Conservation (phyloP, 2,329 filamentous ascomycete genomes). For the Aspergillus uvarum region DNA sequence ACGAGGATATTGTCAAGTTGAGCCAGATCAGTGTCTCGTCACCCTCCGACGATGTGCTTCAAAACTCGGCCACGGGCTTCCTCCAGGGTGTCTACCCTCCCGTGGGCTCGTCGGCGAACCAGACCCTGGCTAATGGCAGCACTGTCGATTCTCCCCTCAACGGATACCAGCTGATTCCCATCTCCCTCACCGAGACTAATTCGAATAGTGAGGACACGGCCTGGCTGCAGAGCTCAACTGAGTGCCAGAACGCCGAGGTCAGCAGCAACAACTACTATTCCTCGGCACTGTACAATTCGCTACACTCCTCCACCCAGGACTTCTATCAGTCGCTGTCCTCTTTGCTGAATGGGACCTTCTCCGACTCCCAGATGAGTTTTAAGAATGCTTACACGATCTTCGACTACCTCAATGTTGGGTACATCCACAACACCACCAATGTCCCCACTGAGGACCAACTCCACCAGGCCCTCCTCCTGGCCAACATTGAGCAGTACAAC, state of each 20-base stretch:
- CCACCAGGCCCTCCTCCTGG: constrained; percentile 67
- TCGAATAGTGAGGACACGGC: constrained; percentile 58
- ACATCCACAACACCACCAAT: constrained; percentile 59
- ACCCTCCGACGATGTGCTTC: constrained; percentile 73
- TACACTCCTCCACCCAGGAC: constrained; percentile 50
- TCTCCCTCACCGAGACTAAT: constrained; percentile 62
- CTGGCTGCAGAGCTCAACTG: constrained; percentile 60
- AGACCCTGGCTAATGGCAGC: constrained; percentile 70
- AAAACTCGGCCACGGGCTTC: constrained; percentile 77
- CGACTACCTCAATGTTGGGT: constrained; percentile 63
- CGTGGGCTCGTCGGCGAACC: constrained; percentile 55
- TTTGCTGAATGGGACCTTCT: constrained; percentile 55
- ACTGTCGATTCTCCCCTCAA: constrained; percentile 66
- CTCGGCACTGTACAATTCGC: constrained; percentile 50
- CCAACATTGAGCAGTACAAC: constrained; percentile 77
- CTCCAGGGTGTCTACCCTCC: constrained; percentile 86
- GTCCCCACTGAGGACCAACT: constrained; percentile 62
- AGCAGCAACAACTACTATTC: constrained; percentile 61
- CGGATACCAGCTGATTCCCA: constrained; percentile 81
- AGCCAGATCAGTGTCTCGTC: constrained; percentile 71
- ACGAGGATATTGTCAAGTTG: constrained; percentile 63
- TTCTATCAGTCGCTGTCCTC: constrained; percentile 57
- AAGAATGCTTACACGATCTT: constrained; percentile 67
- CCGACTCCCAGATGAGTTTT: constrained; percentile 51
- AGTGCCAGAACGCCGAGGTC: constrained; percentile 55